These are phyloP conservation scores for Rhizoclosmatium sp. DNA, from an alignment of 192 early-diverging fungal species.

Conservation along the genomic window DNA sequence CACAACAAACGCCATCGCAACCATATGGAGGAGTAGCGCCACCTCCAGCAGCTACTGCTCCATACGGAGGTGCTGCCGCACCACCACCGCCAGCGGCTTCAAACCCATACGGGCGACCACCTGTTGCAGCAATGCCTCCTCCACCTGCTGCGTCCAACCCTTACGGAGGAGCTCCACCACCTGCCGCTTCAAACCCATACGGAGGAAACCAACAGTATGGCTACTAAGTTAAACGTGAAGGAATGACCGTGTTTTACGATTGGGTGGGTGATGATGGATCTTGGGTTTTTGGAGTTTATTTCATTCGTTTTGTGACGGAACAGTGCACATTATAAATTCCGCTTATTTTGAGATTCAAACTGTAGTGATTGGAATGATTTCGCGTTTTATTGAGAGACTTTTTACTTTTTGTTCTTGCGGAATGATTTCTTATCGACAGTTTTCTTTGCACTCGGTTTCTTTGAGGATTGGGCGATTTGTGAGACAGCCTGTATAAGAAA, in stretches of 20 bases:
- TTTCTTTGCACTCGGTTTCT: neutral
- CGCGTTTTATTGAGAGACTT: too few relatives aligned
- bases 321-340: too few relatives aligned
- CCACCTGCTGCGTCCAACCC: slow-evolving; percentile 25
- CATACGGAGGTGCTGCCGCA: neutral
- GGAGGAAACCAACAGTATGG: neutral
- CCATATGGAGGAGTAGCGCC: slow-evolving; percentile 11
- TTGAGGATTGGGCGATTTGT: slow-evolving; percentile 21
- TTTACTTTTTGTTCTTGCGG: neutral
- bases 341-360: too few relatives aligned
- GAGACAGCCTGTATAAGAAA: slow-evolving; percentile 19
- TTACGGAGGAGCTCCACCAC: slow-evolving; percentile 27
- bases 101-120: neutral
- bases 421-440: neutral
- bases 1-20: neutral
- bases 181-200: slow-evolving; percentile 14
- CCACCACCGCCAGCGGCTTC: neutral
- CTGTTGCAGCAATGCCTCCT: slow-evolving; percentile 22
- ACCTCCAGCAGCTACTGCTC: neutral
- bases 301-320: too few relatives aligned
- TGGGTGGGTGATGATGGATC: too few relatives aligned
- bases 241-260: too few relatives aligned
- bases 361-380: too few relatives aligned
- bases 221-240: too few relatives aligned
- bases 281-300: too few relatives aligned